Percentiles rank a stretch among this genome's conserved stretches.
Conservation (phyloP, 148 eudicot species). For the Vaccinium myrtillus region DNA sequence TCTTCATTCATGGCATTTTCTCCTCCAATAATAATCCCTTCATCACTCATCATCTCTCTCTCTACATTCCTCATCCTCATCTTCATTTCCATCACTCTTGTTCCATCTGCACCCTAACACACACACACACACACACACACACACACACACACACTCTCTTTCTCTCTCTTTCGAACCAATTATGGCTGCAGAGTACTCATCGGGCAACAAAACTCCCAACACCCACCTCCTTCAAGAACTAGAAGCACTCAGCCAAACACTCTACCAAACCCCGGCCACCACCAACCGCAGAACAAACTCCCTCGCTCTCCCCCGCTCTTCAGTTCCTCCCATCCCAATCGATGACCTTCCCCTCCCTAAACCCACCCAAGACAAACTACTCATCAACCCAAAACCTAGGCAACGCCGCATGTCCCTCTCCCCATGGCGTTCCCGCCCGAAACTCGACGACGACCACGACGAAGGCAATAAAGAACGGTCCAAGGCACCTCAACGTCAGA, state of each 20-base stretch:
- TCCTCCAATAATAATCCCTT: constrained; percentile 44
- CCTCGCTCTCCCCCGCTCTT: constrained; percentile 63
- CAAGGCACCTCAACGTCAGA: constrained; percentile 15
- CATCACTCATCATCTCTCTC: too few species aligned
- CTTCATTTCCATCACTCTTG: neutral
- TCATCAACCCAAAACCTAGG: constrained; percentile 49
- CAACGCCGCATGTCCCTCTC: constrained; percentile 82
- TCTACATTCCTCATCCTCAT: neutral
- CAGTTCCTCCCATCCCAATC: constrained; percentile 49
- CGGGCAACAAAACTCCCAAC: constrained; percentile 53
- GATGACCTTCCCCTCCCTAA: constrained; percentile 29
- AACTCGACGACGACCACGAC: constrained; percentile 28
- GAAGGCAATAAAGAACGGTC: constrained; percentile 20
- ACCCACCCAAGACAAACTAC: constrained; percentile 7
- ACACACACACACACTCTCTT: neutral
- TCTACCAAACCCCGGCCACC: constrained; percentile 55
- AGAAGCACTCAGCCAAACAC: constrained; percentile 68
- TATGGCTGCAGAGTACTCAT: constrained; percentile 33
- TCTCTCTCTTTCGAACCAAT: neutral
- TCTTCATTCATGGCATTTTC: constrained; percentile 40
- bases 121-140: neutral
- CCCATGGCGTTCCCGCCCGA: constrained; percentile 79
- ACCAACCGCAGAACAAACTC: constrained; percentile 67
- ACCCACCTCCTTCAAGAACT: constrained; percentile 72
- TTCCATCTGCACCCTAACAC: constrained; percentile 5